Conservation (phyloP, 352 stramenopile genomes). For the Halophytophthora batemanensis region DNA sequence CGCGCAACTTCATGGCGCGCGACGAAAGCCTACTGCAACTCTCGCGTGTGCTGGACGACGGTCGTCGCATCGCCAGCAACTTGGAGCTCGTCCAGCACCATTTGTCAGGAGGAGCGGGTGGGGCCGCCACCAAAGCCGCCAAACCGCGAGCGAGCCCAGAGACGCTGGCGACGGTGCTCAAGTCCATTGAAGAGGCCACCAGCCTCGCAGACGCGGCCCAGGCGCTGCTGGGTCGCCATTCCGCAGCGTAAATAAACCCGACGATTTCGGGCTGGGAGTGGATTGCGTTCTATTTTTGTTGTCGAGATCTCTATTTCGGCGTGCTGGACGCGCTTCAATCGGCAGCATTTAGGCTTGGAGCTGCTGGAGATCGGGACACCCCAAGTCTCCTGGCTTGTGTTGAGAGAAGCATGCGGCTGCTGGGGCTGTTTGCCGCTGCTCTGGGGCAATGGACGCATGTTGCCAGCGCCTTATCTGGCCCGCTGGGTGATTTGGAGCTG, state of each 20-base stretch:
- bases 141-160: slow-evolving; percentile 15
- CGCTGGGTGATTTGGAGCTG: slow-evolving; percentile 17
- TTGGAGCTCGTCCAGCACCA: slow-evolving; percentile 51
- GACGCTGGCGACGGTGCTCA: slow-evolving; percentile 20
- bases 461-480: not conserved
- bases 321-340: too few species aligned
- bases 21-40: slow-evolving; percentile 55
- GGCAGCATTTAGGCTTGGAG: too few species aligned
- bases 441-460: not conserved
- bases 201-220: slow-evolving; percentile 20
- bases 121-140: slow-evolving; percentile 1
- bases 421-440: not conserved
- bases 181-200: slow-evolving; percentile 28
- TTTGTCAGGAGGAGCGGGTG: slow-evolving; percentile 14
- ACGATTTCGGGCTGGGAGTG: too few species aligned
- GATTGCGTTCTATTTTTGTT: too few species aligned
- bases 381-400: too few species aligned
- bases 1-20: slow-evolving; percentile 42
- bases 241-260: slow-evolving; percentile 6
- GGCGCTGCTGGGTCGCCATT: slow-evolving; percentile 29
- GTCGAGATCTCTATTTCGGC: too few species aligned
- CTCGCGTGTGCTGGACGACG: slow-evolving; percentile 35
- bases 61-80: slow-evolving; percentile 34
- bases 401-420: slow-evolving; percentile 3
- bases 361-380: too few species aligned